Evolutionary conservation across 352 stramenopile species (phyloP), one percentile per base, ranked within the genome.

Genomic region (Salisapilia sapeloensis): DNA sequence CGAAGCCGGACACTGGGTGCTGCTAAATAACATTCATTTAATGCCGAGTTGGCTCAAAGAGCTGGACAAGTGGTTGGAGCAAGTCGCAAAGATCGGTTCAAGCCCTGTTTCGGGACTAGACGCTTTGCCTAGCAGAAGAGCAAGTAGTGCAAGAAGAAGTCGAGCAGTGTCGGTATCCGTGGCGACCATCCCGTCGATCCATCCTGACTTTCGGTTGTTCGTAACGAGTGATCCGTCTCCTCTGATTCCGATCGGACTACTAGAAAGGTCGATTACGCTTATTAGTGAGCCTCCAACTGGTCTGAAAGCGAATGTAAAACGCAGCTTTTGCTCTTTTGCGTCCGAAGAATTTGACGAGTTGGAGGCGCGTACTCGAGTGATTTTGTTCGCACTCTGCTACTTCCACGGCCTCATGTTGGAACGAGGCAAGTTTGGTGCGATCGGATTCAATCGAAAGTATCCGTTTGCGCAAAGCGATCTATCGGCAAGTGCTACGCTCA

Each of bases 1-100:
- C 13, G 75, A 91, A 15, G 93, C 95, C 36, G 91, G 91, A 7
- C 79, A 94, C 51, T 97, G 91, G 91, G 67, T 97, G 2, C 87
- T 96, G 40, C 63, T 96, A 22, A 91, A 96, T 54, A 96, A 96
- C 44, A 81, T 94, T 11, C 89, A 97, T 27, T 40, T 97, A 8
- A 96, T 97, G 85, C 81, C 89, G 0, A 76, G 62, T 33, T 97
- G 90, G 91, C 71, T 97, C 19, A 50, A 92, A 1, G 77, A 82
- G 33, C 63, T 97, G 10, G 87, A 97, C 44, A 80, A 91, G 29
- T 81, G 92, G 64, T 63, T 97, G 15, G 84, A 96, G 29, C 50
- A 81, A 34, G 29, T 91, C 33, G 48, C 59, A 0, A 74, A 80
- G 24, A 63, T 47, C 6, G 67, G 56, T 29, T 71, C 60, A 33